Base-by-base conservation (phyloP, 805 yeast genomes). In the Debaryomyces tyrocola region DNA sequence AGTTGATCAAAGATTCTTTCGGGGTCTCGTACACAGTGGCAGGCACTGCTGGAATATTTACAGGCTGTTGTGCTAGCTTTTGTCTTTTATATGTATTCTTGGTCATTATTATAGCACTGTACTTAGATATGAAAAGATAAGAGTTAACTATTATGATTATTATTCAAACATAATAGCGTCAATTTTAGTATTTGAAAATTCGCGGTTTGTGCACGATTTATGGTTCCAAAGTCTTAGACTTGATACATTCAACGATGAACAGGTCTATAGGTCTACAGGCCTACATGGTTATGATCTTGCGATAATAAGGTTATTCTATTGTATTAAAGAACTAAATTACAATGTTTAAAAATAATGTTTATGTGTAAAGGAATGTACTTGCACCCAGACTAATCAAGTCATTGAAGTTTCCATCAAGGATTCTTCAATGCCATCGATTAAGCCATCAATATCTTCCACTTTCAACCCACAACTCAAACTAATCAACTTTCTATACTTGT, bases 401-500 rank as follows among this genome's bases (percentile, higher is more conserved):
- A 46, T 40, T 12, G 51, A 38, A 29, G 57, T 52, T 38, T 59
- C 66, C 55, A 62, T 56, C 47, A 64, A 54, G 46, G 66, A 61
- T 43, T 63, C 69, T 45, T 64, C 90, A 37, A 92, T 87, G 17
- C 92, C 97, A 53, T 87, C 92, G 42, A 92, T 73, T 48, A 90
- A 74, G 27, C 87, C 85, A 58, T 84, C 89, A 47, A 92, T 84
- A 49, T 87, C 94, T 49, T 88, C 95, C 17, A 84, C 76, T 41
- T 83, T 80, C 45, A 90, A 75, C 2, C 89, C 96, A 61, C 95
- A 87, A 40, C 89, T 80, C 40, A 83, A 69, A 20, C 92, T 80
- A 37, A 94, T 84, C 50, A 92, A 73, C 57, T 83, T 82, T 52
- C 96, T 77, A 70, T 92, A 86, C 61, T 89, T 90, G 57, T 79